Evolutionary conservation across 495 filamentous ascomycete species (phyloP), one percentile per base, ranked within the genome.

Genomic region (Annulohypoxylon stygium): DNA sequence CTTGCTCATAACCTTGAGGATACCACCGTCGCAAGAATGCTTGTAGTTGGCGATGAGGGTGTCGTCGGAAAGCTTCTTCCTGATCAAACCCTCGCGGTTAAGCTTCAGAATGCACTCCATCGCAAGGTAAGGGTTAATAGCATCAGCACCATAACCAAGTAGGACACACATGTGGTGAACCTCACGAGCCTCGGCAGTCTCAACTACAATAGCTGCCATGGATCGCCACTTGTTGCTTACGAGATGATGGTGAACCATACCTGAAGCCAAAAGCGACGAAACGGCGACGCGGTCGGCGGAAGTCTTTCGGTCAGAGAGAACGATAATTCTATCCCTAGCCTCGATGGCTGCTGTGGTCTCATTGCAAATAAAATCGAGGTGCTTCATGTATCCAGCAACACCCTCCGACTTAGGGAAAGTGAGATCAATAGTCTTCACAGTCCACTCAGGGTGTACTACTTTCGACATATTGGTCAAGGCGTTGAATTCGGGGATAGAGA

Each of bases 1-100:
- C 87, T 99, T 99, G 83, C 93, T 97, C 96, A 99, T 99, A 78
- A 99, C 96, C 85, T 99, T 99, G 65, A 99, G 87, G 69, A 99
- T 97, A 82, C 96, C 96, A 75, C 96, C 96, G 76, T 98, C 97
- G 76, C 93, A 97, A 53, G 96, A 99, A 76, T 96, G 93, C 85
- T 97, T 97, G 87, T 98, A 99, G 83, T 99, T 99, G 68, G 92
- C 90, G 69, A 99, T 93, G 59, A 98, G 90, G 69, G 90, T 87
- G 53, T 97, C 93, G 67, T 97, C 90, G 23, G 88, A 86, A 20
- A 98, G 84, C 76, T 95, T 90, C 86, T 97, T 97, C 76, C 94
- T 91, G 80, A 99, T 97, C 65, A 98, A 83, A 30, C 91, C 93
- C 83, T 99, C 96, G 34, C 93, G 92, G 86, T 98, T 95, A 84